These are phyloP conservation scores for Diaporthe vaccinii DNA, from an alignment of 2,329 filamentous ascomycete genomes.

Conservation along the genomic window DNA sequence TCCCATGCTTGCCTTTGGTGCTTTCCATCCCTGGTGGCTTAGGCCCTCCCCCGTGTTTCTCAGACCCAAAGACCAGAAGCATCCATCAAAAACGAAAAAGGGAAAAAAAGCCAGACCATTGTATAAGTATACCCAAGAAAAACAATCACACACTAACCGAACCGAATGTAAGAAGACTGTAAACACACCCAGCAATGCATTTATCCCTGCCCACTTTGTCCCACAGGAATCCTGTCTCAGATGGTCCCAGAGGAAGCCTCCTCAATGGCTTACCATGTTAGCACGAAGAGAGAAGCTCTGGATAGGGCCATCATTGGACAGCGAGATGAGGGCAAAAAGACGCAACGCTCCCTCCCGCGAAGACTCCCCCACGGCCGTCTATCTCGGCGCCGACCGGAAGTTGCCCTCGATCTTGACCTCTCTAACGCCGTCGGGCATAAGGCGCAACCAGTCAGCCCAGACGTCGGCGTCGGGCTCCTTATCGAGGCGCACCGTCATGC, in stretches of 20 bases:
- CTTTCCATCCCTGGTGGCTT: constrained; percentile 23
- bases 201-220: neutral
- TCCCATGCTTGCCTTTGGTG: constrained; percentile 19
- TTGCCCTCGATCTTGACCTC: constrained; percentile 69
- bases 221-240: too few relatives aligned
- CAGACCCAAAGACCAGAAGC: neutral
- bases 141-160: neutral
- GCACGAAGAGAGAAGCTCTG: neutral
- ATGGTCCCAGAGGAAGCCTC: neutral
- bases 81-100: neutral
- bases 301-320: neutral
- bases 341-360: neutral
- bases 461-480: constrained; percentile 65
- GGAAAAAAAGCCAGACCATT: neutral
- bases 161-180: neutral
- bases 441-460: constrained; percentile 70
- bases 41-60: neutral
- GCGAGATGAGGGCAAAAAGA: neutral
- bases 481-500: constrained; percentile 65
- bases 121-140: neutral
- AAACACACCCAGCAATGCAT: neutral
- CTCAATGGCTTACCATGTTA: neutral
- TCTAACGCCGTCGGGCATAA: constrained; percentile 69
- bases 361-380: neutral
- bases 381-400: constrained; percentile 42